Percentiles rank a stretch among this genome's conserved stretches.
Conservation (phyloP, 352 stramenopile genomes). For the Lagenidium sp. region DNA sequence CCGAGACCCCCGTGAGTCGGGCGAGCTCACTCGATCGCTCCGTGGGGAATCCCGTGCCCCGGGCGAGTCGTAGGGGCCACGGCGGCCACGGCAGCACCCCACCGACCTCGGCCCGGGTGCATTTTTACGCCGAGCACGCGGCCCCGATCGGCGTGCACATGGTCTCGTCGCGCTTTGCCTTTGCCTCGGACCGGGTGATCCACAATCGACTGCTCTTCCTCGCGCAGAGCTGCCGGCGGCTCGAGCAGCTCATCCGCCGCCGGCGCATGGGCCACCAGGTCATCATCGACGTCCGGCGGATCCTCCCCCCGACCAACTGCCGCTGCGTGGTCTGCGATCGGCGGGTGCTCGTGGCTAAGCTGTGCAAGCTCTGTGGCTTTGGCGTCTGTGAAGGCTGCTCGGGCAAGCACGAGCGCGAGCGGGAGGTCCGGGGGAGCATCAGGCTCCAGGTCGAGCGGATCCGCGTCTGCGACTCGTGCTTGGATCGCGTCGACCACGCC, state of each 20-base stretch:
- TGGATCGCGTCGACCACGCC: conserved; percentile 37
- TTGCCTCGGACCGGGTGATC: conserved; percentile 4
- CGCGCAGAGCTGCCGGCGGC: conserved; percentile 9
- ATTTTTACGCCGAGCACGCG: conserved; percentile 20
- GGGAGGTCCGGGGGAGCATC: neutral
- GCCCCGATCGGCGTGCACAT: conserved; percentile 12
- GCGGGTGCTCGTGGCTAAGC: conserved; percentile 30
- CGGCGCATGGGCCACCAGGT: conserved; percentile 46
- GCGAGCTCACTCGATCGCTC: too few species aligned
- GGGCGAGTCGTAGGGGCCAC: too few species aligned
- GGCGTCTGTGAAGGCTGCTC: conserved; percentile 45
- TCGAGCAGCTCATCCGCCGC: conserved; percentile 40
- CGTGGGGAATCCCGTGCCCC: neutral
- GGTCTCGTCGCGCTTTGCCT: neutral
- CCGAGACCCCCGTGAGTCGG: too few species aligned
- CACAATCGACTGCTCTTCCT: conserved; percentile 9
- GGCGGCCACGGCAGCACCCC: neutral
- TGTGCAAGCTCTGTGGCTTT: conserved; percentile 55
- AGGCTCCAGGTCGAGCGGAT: conserved; percentile 17
- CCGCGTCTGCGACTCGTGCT: conserved; percentile 43
- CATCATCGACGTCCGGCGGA: conserved; percentile 27
- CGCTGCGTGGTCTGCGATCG: conserved; percentile 51
- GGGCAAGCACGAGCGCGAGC: conserved; percentile 16
- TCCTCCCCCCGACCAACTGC: conserved; percentile 35
- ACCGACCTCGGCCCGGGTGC: conserved; percentile 6